phyloP scores from a whole-genome alignment of 2,329 filamentous ascomycete genomes.

The Metarhizium sp. region DNA sequence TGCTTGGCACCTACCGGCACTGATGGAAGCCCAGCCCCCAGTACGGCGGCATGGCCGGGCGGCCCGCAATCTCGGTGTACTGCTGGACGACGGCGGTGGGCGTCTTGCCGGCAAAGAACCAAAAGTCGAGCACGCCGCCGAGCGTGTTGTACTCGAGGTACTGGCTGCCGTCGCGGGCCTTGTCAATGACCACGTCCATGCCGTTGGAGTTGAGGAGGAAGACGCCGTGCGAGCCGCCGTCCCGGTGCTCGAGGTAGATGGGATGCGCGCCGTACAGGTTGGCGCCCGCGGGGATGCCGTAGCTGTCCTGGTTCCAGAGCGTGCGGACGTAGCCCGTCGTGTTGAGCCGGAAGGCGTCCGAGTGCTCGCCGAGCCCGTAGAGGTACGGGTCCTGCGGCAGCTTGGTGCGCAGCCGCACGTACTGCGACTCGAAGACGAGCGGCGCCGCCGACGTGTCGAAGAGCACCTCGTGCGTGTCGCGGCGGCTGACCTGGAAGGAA shows the following conservation, averaged over 20 bases:
- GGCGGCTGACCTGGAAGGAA: slow-evolving; percentile 50
- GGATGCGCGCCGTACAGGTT: slow-evolving; percentile 73
- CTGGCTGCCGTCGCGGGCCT: slow-evolving; percentile 47
- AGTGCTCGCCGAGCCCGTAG: slow-evolving; percentile 74
- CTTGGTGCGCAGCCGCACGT: slow-evolving; percentile 60
- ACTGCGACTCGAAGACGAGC: slow-evolving; percentile 71
- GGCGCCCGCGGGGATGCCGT: slow-evolving; percentile 46
- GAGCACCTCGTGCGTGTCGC: slow-evolving; percentile 36
- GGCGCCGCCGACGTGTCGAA: slow-evolving; percentile 61
- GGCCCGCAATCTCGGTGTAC: slow-evolving; percentile 59
- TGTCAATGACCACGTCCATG: slow-evolving; percentile 63
- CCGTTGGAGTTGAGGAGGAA: slow-evolving; percentile 70
- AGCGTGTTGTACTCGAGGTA: slow-evolving; percentile 75
- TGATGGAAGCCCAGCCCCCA: slow-evolving; percentile 77
- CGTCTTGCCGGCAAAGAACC: slow-evolving; percentile 67
- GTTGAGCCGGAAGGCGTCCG: slow-evolving; percentile 58
- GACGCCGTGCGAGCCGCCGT: slow-evolving; percentile 55
- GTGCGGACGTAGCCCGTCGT: slow-evolving; percentile 55
- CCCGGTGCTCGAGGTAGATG: slow-evolving; percentile 57
- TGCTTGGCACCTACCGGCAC: slow-evolving; percentile 35
- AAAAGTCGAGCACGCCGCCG: slow-evolving; percentile 70
- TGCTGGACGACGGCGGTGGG: slow-evolving; percentile 59
- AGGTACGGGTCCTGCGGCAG: slow-evolving; percentile 60
- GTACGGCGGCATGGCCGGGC: slow-evolving; percentile 73
- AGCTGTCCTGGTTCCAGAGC: slow-evolving; percentile 62